These are phyloP conservation scores for Helianthus tuberosus DNA, from an alignment of 129 eudicot genomes.

Conservation along the genomic window DNA sequence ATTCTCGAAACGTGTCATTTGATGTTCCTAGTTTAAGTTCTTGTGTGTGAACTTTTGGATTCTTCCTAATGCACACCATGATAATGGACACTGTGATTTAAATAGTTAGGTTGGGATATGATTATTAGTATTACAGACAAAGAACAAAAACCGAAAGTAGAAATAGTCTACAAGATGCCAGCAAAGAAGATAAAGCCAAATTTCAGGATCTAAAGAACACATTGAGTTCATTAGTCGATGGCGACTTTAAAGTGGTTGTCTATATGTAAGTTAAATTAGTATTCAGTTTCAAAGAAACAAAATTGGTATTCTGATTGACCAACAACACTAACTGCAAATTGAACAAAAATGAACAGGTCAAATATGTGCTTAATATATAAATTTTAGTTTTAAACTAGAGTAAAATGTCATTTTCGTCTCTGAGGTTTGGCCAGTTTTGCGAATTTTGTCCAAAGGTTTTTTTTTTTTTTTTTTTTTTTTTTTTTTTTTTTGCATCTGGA, in stretches of 20 bases:
- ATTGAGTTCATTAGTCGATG: conserved; percentile 7
- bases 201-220: conserved; percentile 11
- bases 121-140: no score
- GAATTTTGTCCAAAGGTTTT: no score
- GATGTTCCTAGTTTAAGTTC: conserved; percentile 21
- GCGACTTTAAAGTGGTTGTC: not conserved
- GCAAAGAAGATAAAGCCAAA: conserved; percentile 18
- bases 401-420: no score
- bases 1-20: conserved; percentile 16
- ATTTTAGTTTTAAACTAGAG: no score
- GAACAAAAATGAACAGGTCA: conserved; percentile 11
- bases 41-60: conserved; percentile 1
- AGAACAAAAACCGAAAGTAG: no score
- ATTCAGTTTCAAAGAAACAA: conserved; percentile 2
- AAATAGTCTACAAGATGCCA: not conserved
- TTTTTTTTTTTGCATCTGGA: no score
- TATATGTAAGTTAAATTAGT: not conserved
- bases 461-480: no score
- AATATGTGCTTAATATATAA: conserved; percentile 11
- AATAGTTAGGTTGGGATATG: no score
- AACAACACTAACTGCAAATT: conserved; percentile 10
- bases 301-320: conserved; percentile 11
- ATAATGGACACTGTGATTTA: conserved; percentile 1
- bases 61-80: conserved; percentile 18
- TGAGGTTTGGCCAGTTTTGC: no score